phyloP scores from a whole-genome alignment of 2,329 filamentous ascomycete genomes.

The Aureobasidium lini region DNA sequence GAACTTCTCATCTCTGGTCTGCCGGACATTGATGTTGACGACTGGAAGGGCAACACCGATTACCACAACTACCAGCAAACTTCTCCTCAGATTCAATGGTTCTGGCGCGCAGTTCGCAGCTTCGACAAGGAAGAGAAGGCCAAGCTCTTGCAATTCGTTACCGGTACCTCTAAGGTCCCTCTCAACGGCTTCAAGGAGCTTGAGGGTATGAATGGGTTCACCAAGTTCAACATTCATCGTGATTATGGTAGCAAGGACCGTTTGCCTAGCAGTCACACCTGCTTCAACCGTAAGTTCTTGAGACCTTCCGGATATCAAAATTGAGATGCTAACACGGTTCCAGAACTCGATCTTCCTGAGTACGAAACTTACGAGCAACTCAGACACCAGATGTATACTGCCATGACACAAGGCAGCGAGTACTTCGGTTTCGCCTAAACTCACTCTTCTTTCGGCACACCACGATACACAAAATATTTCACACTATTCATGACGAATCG shows the following conservation, averaged over 20 bases:
- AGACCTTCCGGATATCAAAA: neutral
- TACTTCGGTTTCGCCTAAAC: slow-evolving; percentile 89
- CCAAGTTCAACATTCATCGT: slow-evolving; percentile 96
- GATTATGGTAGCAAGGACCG: slow-evolving; percentile 96
- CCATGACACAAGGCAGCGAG: slow-evolving; percentile 95
- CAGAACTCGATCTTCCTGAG: slow-evolving; percentile 95
- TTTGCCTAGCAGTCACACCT: slow-evolving; percentile 92
- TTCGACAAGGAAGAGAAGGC: slow-evolving; percentile 99
- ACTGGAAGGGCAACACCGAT: slow-evolving; percentile 98
- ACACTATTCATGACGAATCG: neutral
- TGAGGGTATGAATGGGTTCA: slow-evolving; percentile 98
- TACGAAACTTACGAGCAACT: slow-evolving; percentile 94
- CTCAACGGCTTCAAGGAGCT: slow-evolving; percentile 98
- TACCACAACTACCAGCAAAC: slow-evolving; percentile 96
- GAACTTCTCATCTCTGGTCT: slow-evolving; percentile 94
- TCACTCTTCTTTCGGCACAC: neutral
- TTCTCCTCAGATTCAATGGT: slow-evolving; percentile 97
- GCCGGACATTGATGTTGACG: slow-evolving; percentile 94
- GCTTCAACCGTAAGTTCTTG: slow-evolving; percentile 86
- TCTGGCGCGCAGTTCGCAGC: slow-evolving; percentile 94
- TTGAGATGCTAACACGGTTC: slow-evolving; percentile 29
- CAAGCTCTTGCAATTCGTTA: slow-evolving; percentile 95
- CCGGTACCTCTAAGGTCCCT: slow-evolving; percentile 94
- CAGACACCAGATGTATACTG: slow-evolving; percentile 80
- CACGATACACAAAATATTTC: neutral